A percentile compares a stretch with the other conserved stretches of the same genome.
These are phyloP conservation scores for Penicilliopsis zonata DNA, from an alignment of 495 filamentous ascomycete species.

Conservation along the genomic window DNA sequence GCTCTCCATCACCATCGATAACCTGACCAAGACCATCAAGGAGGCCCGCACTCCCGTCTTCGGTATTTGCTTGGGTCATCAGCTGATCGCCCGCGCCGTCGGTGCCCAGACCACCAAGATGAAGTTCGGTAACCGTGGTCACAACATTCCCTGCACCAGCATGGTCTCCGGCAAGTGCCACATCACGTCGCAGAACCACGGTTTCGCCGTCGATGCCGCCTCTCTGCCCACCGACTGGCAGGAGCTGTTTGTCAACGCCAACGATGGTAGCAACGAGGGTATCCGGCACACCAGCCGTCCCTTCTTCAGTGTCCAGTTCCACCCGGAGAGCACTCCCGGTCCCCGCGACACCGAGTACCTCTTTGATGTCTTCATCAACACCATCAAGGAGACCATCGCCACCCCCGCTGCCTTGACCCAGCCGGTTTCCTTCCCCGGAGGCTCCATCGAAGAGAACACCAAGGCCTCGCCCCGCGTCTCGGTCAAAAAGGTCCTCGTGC, in stretches of 20 bases:
- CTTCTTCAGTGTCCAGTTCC: constrained; percentile 98
- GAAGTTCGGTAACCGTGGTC: constrained; percentile 97
- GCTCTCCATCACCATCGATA: constrained; percentile 60
- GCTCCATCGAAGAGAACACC: constrained; percentile 62
- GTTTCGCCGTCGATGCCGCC: constrained; percentile 76
- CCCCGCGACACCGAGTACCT: constrained; percentile 94
- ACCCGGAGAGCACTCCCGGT: constrained; percentile 91
- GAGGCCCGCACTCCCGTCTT: constrained; percentile 79
- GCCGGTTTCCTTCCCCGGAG: constrained; percentile 78
- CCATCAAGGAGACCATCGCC: constrained; percentile 54
- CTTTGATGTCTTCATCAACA: constrained; percentile 90
- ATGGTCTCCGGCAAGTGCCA: constrained; percentile 89
- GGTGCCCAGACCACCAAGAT: constrained; percentile 86
- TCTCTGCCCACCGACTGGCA: constrained; percentile 71
- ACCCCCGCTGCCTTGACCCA: constrained; percentile 49
- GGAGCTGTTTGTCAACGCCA: constrained; percentile 94
- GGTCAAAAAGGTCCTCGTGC: constrained; percentile 94
- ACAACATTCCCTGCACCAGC: constrained; percentile 97
- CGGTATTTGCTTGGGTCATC: constrained; percentile 93
- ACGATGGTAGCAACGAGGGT: constrained; percentile 95
- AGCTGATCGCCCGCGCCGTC: constrained; percentile 81
- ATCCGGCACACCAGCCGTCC: constrained; percentile 76
- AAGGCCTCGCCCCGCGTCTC: constrained; percentile 61
- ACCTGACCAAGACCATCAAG: constrained; percentile 58
- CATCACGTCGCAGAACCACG: constrained; percentile 97